Conservation (phyloP, 1,284 basidiomycete species). For the Thelephora terrestris region DNA sequence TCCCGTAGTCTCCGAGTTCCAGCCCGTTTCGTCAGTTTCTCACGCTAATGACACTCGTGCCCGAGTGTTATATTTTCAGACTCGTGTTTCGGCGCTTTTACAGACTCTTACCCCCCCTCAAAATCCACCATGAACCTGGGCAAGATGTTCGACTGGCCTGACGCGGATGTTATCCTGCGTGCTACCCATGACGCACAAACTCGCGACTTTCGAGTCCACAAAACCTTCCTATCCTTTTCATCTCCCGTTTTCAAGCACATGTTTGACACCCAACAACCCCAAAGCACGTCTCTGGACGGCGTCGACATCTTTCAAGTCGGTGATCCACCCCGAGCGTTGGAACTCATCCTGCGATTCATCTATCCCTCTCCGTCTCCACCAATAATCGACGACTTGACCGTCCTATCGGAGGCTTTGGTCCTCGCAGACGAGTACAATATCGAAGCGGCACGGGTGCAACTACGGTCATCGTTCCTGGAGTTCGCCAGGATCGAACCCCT, state of each 20-base stretch:
- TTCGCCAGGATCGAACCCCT: background rate
- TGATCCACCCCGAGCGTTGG: background rate
- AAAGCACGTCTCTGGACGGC: background rate
- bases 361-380: background rate
- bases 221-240: constrained; percentile 6
- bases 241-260: constrained; percentile 10
- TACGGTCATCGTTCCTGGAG: background rate
- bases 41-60: too few relatives aligned
- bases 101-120: too few relatives aligned
- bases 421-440: background rate
- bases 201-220: constrained; percentile 5
- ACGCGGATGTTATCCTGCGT: too few relatives aligned
- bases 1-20: too few relatives aligned
- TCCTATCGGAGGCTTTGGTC: background rate
- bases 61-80: too few relatives aligned
- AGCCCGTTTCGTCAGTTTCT: too few relatives aligned
- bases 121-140: too few relatives aligned
- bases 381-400: background rate
- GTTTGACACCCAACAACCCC: constrained; percentile 6
- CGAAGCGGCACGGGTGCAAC: background rate
- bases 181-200: too few relatives aligned
- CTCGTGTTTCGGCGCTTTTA: too few relatives aligned
- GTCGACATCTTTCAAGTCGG: background rate
- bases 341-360: background rate
- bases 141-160: too few relatives aligned